These are phyloP conservation scores for Allantophomopsis cytisporea DNA, from an alignment of 2,329 filamentous ascomycete species.

Conservation along the genomic window DNA sequence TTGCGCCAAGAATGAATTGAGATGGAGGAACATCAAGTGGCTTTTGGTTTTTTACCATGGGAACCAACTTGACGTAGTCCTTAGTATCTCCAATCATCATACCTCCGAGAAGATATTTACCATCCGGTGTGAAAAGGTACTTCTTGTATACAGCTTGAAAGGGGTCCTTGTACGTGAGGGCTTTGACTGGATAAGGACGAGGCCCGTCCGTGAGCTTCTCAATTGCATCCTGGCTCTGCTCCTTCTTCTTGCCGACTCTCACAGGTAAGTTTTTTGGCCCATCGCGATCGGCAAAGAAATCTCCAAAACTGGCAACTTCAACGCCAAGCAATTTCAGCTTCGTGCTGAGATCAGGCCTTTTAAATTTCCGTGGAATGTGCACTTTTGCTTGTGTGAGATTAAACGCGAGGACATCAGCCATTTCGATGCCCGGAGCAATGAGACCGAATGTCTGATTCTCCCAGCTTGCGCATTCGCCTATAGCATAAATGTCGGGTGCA, in stretches of 20 bases:
- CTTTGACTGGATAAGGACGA: slow-evolving; percentile 54
- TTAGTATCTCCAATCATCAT: slow-evolving; percentile 95
- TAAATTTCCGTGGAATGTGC: slow-evolving; percentile 58
- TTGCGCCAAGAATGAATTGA: slow-evolving; percentile 70
- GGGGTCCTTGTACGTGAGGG: slow-evolving; percentile 77
- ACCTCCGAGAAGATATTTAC: slow-evolving; percentile 81
- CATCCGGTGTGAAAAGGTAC: slow-evolving; percentile 79
- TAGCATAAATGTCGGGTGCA: slow-evolving; percentile 62
- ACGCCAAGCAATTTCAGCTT: slow-evolving; percentile 84
- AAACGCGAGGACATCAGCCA: slow-evolving; percentile 84
- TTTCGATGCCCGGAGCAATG: slow-evolving; percentile 81
- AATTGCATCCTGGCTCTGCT: slow-evolving; percentile 21
- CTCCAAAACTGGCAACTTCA: slow-evolving; percentile 84
- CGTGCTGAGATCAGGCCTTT: slow-evolving; percentile 75
- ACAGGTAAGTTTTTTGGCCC: slow-evolving; percentile 64
- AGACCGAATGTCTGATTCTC: slow-evolving; percentile 76
- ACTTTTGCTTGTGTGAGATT: slow-evolving; percentile 75
- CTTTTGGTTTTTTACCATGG: slow-evolving; percentile 77
- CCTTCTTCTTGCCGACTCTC: slow-evolving; percentile 31
- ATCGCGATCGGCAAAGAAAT: slow-evolving; percentile 83
- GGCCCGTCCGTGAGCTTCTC: slow-evolving; percentile 39
- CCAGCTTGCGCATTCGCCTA: slow-evolving; percentile 88
- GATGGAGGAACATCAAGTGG: slow-evolving; percentile 63
- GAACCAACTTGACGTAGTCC: slow-evolving; percentile 81
- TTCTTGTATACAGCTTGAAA: slow-evolving; percentile 89